Conservation (phyloP, 768 basidiomycete species). For the Termitomyces sp. region DNA sequence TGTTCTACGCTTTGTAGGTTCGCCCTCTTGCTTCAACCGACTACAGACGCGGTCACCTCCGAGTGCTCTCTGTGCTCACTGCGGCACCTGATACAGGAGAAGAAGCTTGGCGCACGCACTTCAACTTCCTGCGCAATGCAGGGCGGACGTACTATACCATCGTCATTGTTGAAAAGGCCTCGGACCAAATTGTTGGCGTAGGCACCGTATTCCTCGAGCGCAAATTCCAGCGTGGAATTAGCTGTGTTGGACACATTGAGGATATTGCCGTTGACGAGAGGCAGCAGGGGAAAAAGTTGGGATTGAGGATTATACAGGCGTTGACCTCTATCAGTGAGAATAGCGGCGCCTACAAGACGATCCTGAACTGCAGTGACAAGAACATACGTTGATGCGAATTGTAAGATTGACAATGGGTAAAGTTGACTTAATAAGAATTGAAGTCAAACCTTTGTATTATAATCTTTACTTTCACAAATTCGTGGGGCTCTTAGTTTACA, state of each 20-base stretch:
- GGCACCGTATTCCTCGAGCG: slow-evolving; percentile 87
- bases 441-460: too few species aligned
- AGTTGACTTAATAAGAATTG: too few species aligned
- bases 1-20: slow-evolving; percentile 42
- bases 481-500: too few species aligned
- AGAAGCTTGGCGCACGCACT: slow-evolving; percentile 65
- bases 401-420: too few species aligned
- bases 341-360: slow-evolving; percentile 91
- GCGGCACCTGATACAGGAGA: slow-evolving; percentile 65
- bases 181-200: slow-evolving; percentile 78
- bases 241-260: slow-evolving; percentile 94
- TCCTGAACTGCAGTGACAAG: slow-evolving; percentile 86
- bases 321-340: slow-evolving; percentile 80
- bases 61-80: slow-evolving; percentile 73
- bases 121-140: slow-evolving; percentile 48
- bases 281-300: slow-evolving; percentile 91
- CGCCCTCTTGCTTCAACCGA: slow-evolving; percentile 91
- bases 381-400: too few species aligned
- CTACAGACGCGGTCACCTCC: slow-evolving; percentile 74
- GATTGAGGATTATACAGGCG: slow-evolving; percentile 80
- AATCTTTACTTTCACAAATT: too few species aligned
- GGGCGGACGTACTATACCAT: slow-evolving; percentile 75
- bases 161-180: slow-evolving; percentile 72
- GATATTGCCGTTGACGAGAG: slow-evolving; percentile 93
- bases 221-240: slow-evolving; percentile 85